Evolutionary conservation across 352 stramenopile genomes (phyloP).

Genomic region (Phytophthora constricta): DNA sequence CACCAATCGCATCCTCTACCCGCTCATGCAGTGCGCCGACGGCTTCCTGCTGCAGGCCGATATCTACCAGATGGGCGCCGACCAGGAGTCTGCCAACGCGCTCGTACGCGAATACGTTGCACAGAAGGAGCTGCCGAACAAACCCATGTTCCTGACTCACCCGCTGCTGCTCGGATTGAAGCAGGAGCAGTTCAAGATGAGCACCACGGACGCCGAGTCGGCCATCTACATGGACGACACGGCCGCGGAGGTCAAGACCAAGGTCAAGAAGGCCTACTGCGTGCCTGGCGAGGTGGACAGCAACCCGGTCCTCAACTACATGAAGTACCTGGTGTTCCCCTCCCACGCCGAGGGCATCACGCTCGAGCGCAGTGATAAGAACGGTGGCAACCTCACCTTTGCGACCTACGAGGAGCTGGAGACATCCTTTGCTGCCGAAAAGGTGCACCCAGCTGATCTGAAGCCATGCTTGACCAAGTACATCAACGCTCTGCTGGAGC

Average conservation of each 20-base stretch:
- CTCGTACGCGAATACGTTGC: slow-evolving; percentile 97
- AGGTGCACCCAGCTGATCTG: slow-evolving; percentile 97
- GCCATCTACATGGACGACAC: slow-evolving; percentile 99
- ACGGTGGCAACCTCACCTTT: slow-evolving; percentile 90
- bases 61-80: slow-evolving; percentile 98
- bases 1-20: slow-evolving; percentile 96
- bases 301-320: slow-evolving; percentile 97
- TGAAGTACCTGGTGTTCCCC: slow-evolving; percentile 96
- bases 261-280: slow-evolving; percentile 99
- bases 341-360: slow-evolving; percentile 72
- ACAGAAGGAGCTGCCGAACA: slow-evolving; percentile 73
- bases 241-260: slow-evolving; percentile 94
- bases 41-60: slow-evolving; percentile 99
- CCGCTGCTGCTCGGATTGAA: slow-evolving; percentile 98
- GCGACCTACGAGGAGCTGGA: slow-evolving; percentile 91
- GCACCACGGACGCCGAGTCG: slow-evolving; percentile 97
- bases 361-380: slow-evolving; percentile 86
- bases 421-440: slow-evolving; percentile 90
- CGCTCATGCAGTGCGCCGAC: slow-evolving; percentile 98
- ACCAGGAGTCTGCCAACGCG: slow-evolving; percentile 96
- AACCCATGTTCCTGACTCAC: slow-evolving; percentile 96
- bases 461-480: slow-evolving; percentile 94
- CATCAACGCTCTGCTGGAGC: slow-evolving; percentile 95
- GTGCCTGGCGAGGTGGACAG: slow-evolving; percentile 85
- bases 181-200: slow-evolving; percentile 99